Evolutionary conservation across 129 eudicot species (phyloP).

Genomic region (Flaveria bidentis): DNA sequence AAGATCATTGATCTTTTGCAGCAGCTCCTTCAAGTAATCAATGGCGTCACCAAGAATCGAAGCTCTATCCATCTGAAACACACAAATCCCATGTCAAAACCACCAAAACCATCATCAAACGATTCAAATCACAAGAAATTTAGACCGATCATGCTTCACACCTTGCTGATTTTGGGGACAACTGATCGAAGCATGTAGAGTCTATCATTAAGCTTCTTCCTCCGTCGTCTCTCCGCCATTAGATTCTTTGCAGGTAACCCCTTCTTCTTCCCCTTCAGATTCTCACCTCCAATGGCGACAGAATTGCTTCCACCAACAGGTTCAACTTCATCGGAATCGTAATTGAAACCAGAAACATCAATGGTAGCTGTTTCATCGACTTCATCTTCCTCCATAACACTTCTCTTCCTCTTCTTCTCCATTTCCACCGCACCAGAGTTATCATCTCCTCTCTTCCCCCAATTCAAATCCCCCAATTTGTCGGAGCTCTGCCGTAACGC

Average conservation of each 20-base stretch:
- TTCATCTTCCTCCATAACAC: slow-evolving; percentile 32
- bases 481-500: slow-evolving; percentile 41
- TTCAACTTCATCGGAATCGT: slow-evolving; percentile 65
- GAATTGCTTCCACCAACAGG: slow-evolving; percentile 35
- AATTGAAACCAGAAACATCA: slow-evolving; percentile 52
- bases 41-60: slow-evolving; percentile 77
- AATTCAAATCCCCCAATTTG: slow-evolving; percentile 20
- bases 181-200: slow-evolving; percentile 80
- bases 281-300: slow-evolving; percentile 30
- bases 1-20: slow-evolving; percentile 61
- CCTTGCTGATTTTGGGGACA: slow-evolving; percentile 79
- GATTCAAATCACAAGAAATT: background rate
- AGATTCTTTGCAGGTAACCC: slow-evolving; percentile 74
- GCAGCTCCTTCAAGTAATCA: slow-evolving; percentile 64
- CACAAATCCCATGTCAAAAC: background rate
- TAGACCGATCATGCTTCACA: background rate
- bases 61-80: slow-evolving; percentile 71
- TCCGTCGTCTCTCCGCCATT: slow-evolving; percentile 79
- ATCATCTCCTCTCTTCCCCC: slow-evolving; percentile 24
- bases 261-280: slow-evolving; percentile 68
- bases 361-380: slow-evolving; percentile 42
- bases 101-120: background rate
- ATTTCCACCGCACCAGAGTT: slow-evolving; percentile 28
- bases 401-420: slow-evolving; percentile 38
- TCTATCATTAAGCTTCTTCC: slow-evolving; percentile 79